Percentiles rank a stretch among this genome's conserved stretches.
phyloP scores from a whole-genome alignment of 352 stramenopile species.

The Phytopythium aichiense region DNA sequence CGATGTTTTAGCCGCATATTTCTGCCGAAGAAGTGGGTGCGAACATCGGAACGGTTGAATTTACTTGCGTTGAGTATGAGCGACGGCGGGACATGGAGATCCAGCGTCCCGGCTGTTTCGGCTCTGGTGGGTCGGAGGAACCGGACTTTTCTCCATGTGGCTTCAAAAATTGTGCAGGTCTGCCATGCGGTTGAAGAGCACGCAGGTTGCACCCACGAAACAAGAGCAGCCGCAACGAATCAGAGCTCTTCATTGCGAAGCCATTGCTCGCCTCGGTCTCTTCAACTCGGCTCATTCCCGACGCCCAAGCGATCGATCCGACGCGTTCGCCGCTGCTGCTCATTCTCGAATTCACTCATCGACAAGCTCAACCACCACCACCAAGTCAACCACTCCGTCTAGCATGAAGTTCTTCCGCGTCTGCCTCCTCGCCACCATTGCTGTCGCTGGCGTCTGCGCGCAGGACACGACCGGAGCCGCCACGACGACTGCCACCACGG shows the following conservation, averaged over 20 bases:
- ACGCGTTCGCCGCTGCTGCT: background rate
- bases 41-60: too few species aligned
- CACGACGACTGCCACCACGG: constrained; percentile 4
- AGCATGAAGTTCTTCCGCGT: constrained; percentile 22
- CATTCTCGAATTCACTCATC: constrained; percentile 13
- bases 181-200: constrained; percentile 1
- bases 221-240: background rate
- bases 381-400: background rate
- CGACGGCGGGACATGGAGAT: too few species aligned
- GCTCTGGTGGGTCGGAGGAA: too few species aligned
- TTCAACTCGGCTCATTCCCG: too few species aligned
- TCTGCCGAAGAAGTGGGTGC: too few species aligned
- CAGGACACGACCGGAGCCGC: constrained; percentile 14
- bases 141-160: background rate
- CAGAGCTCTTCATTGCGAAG: background rate
- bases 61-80: too few species aligned
- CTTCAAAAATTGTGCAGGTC: background rate
- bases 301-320: background rate
- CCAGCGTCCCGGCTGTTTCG: too few species aligned
- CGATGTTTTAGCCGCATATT: too few species aligned
- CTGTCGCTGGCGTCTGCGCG: constrained; percentile 12
- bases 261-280: background rate
- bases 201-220: background rate
- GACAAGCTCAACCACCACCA: constrained; percentile 6
- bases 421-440: constrained; percentile 15